These are phyloP conservation scores for Bacterosira constricta DNA, from an alignment of 108 stramenopile species.

Conservation along the genomic window DNA sequence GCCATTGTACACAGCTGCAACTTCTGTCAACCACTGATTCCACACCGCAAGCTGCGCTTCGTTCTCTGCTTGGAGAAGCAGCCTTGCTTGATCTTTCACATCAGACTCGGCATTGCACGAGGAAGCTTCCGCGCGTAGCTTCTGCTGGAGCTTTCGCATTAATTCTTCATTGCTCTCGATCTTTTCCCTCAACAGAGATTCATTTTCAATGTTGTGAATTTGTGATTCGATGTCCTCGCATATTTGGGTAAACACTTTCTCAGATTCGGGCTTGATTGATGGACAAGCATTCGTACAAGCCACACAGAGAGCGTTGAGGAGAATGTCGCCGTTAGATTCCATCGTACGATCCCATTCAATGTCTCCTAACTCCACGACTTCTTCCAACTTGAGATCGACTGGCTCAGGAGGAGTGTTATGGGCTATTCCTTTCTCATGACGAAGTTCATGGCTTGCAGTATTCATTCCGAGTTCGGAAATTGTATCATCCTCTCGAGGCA, in stretches of 20 bases:
- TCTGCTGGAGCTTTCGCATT: constrained; percentile 36
- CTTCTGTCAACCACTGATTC: constrained; percentile 52
- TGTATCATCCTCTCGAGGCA: constrained; percentile 34
- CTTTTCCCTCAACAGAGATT: constrained; percentile 12
- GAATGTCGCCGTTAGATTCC: constrained; percentile 23
- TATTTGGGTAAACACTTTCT: constrained; percentile 49
- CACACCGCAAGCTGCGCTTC: constrained; percentile 40
- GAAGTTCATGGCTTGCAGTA: constrained; percentile 35
- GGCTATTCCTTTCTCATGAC: constrained; percentile 9
- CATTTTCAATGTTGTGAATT: constrained; percentile 37
- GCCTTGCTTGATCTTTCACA: not conserved
- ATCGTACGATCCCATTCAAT: not conserved
- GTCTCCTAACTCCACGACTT: constrained; percentile 12
- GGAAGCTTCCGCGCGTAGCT: constrained; percentile 29
- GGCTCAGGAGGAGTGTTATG: constrained; percentile 16
- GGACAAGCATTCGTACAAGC: not conserved
- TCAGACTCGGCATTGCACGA: not conserved
- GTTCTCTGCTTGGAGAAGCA: constrained; percentile 22
- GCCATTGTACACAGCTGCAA: constrained; percentile 43
- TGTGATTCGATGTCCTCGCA: constrained; percentile 64
- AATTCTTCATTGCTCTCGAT: constrained; percentile 33
- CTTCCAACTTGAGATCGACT: constrained; percentile 28
- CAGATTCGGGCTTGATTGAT: constrained; percentile 27
- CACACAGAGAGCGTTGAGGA: constrained; percentile 22
- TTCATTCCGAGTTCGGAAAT: constrained; percentile 46